These are phyloP conservation scores for Prunus salicina DNA, from an alignment of 306 rosid species.

Conservation along the genomic window DNA sequence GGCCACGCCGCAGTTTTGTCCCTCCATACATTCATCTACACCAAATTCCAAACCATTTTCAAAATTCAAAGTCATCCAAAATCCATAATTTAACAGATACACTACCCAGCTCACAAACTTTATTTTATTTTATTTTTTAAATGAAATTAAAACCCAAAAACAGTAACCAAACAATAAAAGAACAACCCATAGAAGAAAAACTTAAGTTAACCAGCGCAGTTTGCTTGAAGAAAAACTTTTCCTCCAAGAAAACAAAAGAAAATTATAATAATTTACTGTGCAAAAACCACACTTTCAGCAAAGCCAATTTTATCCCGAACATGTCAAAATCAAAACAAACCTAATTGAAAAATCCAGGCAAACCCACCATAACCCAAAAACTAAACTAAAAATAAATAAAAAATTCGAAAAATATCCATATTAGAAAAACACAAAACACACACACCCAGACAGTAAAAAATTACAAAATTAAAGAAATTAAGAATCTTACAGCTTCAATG, in stretches of 20 bases:
- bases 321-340: slow-evolving; percentile 1
- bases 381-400: background rate
- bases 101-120: background rate
- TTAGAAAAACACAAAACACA: background rate
- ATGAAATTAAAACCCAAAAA: background rate
- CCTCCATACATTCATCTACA: slow-evolving; percentile 68
- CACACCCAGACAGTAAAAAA: background rate
- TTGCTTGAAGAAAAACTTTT: background rate
- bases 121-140: background rate
- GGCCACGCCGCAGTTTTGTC: slow-evolving; percentile 90
- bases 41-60: slow-evolving; percentile 19
- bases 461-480: background rate
- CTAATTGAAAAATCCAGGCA: background rate
- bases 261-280: no score
- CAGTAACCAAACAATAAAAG: background rate
- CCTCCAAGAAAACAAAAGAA: background rate
- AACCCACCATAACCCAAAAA: background rate
- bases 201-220: background rate
- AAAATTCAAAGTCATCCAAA: slow-evolving; percentile 10
- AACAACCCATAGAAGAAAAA: background rate
- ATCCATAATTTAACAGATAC: slow-evolving; percentile 15
- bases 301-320: background rate
- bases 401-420: background rate
- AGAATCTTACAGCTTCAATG: slow-evolving; percentile 64
- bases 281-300: background rate